Conservation (phyloP, 2,329 filamentous ascomycete species). For the Phaeosphaeria sp. region DNA sequence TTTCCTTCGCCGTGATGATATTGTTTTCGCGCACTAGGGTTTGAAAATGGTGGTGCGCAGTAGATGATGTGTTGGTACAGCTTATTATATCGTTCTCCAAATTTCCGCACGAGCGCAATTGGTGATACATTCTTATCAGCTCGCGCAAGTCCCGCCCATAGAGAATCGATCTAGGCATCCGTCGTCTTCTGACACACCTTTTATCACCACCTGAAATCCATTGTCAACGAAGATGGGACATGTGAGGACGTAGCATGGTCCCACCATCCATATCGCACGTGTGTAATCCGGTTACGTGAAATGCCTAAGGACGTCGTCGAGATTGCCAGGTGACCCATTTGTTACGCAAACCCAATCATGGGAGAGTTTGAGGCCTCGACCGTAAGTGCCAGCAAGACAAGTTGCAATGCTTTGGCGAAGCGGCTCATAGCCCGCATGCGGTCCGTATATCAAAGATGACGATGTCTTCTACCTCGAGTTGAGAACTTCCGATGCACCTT, state of each 20-base stretch:
- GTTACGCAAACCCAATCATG: slow-evolving; percentile 74
- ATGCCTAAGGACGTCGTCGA: slow-evolving; percentile 74
- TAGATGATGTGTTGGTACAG: slow-evolving; percentile 86
- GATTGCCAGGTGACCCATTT: slow-evolving; percentile 79
- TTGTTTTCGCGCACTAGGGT: slow-evolving; percentile 81
- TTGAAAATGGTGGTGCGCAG: slow-evolving; percentile 81
- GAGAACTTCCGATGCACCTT: slow-evolving; percentile 65
- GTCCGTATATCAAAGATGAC: slow-evolving; percentile 74
- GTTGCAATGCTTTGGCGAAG: slow-evolving; percentile 69
- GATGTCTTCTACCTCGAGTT: slow-evolving; percentile 62
- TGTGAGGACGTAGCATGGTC: slow-evolving; percentile 78
- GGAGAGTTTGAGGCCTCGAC: slow-evolving; percentile 46
- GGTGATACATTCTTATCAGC: slow-evolving; percentile 23
- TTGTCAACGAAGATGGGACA: slow-evolving; percentile 80
- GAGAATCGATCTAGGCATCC: slow-evolving; percentile 72
- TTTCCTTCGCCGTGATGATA: slow-evolving; percentile 70
- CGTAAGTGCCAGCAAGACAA: slow-evolving; percentile 71
- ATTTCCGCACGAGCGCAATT: slow-evolving; percentile 58
- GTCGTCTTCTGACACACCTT: slow-evolving; percentile 74
- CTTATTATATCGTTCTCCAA: slow-evolving; percentile 65
- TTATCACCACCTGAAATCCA: slow-evolving; percentile 70
- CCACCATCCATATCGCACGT: slow-evolving; percentile 75
- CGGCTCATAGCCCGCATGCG: slow-evolving; percentile 75
- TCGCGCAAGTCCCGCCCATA: slow-evolving; percentile 51
- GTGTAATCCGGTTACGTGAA: slow-evolving; percentile 79